phyloP scores from a whole-genome alignment of 2,329 filamentous ascomycete genomes.

The Curvularia lunata region DNA sequence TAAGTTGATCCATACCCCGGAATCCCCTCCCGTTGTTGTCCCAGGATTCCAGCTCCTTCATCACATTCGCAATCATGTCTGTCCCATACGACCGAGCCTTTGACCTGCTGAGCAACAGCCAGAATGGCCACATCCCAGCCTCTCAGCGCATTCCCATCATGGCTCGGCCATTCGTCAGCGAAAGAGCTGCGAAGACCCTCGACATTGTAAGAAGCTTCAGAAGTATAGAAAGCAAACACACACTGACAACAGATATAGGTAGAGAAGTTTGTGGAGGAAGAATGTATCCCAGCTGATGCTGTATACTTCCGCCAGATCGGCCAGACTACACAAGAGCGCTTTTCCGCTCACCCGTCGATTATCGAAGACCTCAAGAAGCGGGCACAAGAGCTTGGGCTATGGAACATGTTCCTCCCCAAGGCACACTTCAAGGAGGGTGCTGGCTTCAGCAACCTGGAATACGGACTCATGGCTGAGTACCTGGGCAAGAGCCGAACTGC shows the following conservation, averaged over 20 bases:
- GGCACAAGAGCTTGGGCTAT: slow-evolving; percentile 82
- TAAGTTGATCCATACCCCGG: slow-evolving; percentile 26
- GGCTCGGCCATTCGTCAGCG: slow-evolving; percentile 73
- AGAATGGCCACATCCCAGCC: slow-evolving; percentile 52
- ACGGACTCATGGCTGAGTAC: slow-evolving; percentile 96
- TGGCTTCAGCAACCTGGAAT: slow-evolving; percentile 94
- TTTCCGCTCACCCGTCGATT: slow-evolving; percentile 76
- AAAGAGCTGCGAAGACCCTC: slow-evolving; percentile 80
- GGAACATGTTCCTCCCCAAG: slow-evolving; percentile 98
- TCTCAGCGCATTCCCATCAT: slow-evolving; percentile 65
- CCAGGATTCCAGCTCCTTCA: neutral
- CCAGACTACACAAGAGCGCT: slow-evolving; percentile 71
- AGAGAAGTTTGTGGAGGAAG: slow-evolving; percentile 95
- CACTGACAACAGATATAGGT: slow-evolving; percentile 59
- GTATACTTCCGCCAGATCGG: slow-evolving; percentile 82
- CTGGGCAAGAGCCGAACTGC: slow-evolving; percentile 84
- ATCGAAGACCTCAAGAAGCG: slow-evolving; percentile 89
- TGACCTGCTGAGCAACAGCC: slow-evolving; percentile 44
- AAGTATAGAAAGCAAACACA: rapidly evolving
- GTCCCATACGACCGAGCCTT: slow-evolving; percentile 32
- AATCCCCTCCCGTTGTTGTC: slow-evolving; percentile 12
- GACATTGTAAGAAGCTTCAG: slow-evolving; percentile 64
- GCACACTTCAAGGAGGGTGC: slow-evolving; percentile 95
- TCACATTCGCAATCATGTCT: slow-evolving; percentile 35
- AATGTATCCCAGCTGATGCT: slow-evolving; percentile 77